Base-by-base conservation (phyloP, 2,329 filamentous ascomycete genomes). In the Fusarium secorum region DNA sequence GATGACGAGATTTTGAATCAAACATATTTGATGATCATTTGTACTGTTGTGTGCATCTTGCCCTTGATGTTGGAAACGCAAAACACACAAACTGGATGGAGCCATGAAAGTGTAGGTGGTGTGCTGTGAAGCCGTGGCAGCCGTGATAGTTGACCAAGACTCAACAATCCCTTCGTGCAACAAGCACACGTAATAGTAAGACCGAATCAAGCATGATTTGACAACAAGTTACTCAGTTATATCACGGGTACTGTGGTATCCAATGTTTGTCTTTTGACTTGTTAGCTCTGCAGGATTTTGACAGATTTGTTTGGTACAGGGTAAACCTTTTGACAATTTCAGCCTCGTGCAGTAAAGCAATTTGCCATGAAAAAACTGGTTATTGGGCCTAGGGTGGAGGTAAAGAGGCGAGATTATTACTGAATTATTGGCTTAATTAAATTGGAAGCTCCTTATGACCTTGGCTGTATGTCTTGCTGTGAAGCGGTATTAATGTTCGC, bases 1-100 rank as follows among this genome's bases (percentile, higher is more conserved):
- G 73, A 63, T 30, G 52, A 61, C 49, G 66, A 73, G 38, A 66
- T 66, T 65, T 72, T 73, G 64, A 68, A 75, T 73, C 64, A 65
- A 60, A 45, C 24, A 53, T 30, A 53, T 61, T 56, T 57, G 42
- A 60, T 57, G 49, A 54, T 46, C 45, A 45, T 42, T 32, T 30
- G 18, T 52, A 20, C 22, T 51, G 26, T 30, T 3, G 30, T 56
- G 2, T 36, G 18, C 17, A 14, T 18, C 9, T 11, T 33, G 7
- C 7, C 2, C 10, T 17, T 26, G 32, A 9, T 38, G 2, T 52
- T 17, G 13, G 32, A 26, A 15, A 26, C 7, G 13, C 13, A 11
- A 22, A 2, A 11, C 22, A n/a, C 5, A 5, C 26, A 49, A 26
- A 5, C 5, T n/a, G 4, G 4, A 13, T 5, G 24, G 24, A 7